Base-by-base conservation (phyloP, 2,329 filamentous ascomycete species). In the Boeremia lycopersici region DNA sequence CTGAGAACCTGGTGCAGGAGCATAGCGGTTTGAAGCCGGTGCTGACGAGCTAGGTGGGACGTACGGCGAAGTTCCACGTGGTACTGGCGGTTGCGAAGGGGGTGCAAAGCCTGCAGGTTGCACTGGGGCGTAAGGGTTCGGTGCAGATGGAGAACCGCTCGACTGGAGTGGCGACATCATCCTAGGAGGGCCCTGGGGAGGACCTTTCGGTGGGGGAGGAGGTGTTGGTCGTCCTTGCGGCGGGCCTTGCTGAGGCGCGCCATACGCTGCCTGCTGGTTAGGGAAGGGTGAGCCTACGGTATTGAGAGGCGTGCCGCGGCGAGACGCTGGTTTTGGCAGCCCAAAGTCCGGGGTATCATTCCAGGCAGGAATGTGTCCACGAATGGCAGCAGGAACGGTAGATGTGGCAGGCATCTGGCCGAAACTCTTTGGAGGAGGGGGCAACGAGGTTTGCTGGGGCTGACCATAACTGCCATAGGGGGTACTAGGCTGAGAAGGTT, bases 281-380 rank as follows among this genome's bases (percentile, higher is more conserved):
- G 86, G 83, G 79, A 95, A 96, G 8, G 91, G 90, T 23, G 89
- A 86, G n/a, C 82, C 85, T 45, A 92, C 86, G 3, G 89, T 80
- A 46, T 86, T 84, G 38, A 86, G 79, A 50, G 93, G 91, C 1
- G 93, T 97, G 40, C 82, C 82, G 70, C 88, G 86, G 62, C 93
- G 86, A 19, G 88, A 83, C 12, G 85, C 83, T n/a, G 89, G 82
- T 49, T 78, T 93, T 91, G 40, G 85, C 6, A 63, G 82, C 40
- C 78, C 73, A 63, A 98, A 86, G 51, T 96, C 84, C 1, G 95
- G 95, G 46, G 96, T 89, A 74, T 99, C 95, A 65, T 99, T 99
- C 95, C 95, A 99, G 65, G 90, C 89, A 26, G 88, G 85, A 60
- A 88, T 87, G 60, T 89, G 88, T 69, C 87, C 88, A 53, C 85